Conservation (phyloP, 306 rosid genomes). For the Alnus glutinosa region DNA sequence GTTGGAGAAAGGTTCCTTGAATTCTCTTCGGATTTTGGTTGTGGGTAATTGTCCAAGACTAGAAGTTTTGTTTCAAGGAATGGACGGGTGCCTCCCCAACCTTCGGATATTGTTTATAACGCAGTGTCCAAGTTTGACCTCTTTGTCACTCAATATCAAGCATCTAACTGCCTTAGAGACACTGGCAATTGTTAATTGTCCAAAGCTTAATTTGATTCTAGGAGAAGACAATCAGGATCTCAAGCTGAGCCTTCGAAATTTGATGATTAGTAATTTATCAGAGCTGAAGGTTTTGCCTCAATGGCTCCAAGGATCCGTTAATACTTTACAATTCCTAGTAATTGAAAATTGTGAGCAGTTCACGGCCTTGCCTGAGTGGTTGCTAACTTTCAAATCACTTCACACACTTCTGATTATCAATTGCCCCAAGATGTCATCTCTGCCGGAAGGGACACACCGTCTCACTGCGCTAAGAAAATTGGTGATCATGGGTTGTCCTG, state of each 20-base stretch:
- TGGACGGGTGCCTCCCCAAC: not conserved
- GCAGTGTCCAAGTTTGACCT: not conserved
- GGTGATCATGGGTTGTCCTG: not conserved
- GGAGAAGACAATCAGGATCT: not conserved
- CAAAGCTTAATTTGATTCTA: not conserved
- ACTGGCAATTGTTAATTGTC: not conserved
- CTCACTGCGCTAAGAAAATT: conserved; percentile 6
- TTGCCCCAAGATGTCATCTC: conserved; percentile 20
- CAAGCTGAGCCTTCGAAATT: not conserved
- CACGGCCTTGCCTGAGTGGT: conserved; percentile 32
- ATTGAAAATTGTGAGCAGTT: not conserved
- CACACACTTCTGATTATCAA: not conserved
- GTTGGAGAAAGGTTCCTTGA: conserved; percentile 19
- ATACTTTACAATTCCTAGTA: not conserved
- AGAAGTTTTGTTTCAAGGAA: conserved; percentile 9
- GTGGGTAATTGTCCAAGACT: conserved; percentile 16
- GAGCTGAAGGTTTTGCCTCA: conserved; percentile 20
- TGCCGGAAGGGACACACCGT: conserved; percentile 7
- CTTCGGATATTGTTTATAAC: not conserved
- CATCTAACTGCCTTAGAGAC: conserved; percentile 22
- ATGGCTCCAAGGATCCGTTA: conserved; percentile 28
- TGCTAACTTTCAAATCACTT: conserved; percentile 7
- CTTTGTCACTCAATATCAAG: conserved; percentile 22
- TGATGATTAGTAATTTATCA: not conserved
- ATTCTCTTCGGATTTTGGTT: conserved; percentile 6